These are phyloP conservation scores for Mucor saturninus DNA, from an alignment of 371 early-diverging fungal genomes.

Conservation along the genomic window DNA sequence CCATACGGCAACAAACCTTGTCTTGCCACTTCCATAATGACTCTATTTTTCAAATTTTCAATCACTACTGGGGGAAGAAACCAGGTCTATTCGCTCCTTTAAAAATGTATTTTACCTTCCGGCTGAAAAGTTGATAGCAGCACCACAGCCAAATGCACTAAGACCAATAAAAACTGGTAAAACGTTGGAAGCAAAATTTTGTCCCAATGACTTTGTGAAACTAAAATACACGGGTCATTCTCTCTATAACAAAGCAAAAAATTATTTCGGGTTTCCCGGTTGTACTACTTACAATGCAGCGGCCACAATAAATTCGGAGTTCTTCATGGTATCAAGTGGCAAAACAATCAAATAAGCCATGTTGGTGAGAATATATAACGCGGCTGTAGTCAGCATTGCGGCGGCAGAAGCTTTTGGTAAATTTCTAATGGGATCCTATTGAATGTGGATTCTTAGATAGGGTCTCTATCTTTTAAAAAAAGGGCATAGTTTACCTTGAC, in stretches of 20 bases:
- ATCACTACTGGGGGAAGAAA: background rate
- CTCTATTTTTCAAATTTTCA: conserved; percentile 10
- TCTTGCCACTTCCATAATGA: conserved; percentile 48
- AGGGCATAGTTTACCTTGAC: conserved; percentile 32
- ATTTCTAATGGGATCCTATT: conserved; percentile 45
- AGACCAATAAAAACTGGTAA: conserved; percentile 45
- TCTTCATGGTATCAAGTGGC: conserved; percentile 38
- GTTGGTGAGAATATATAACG: conserved; percentile 42
- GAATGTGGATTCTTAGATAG: too few relatives aligned
- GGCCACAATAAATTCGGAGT: conserved; percentile 45
- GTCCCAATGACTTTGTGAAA: conserved; percentile 43
- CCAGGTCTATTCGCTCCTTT: too few relatives aligned
- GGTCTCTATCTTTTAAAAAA: too few relatives aligned
- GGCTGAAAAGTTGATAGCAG: conserved; percentile 35
- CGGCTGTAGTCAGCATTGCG: conserved; percentile 34
- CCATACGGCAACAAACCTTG: conserved; percentile 50
- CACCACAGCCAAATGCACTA: conserved; percentile 45
- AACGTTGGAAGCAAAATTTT: conserved; percentile 40
- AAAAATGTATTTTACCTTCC: conserved; percentile 20
- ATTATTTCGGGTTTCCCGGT: too few relatives aligned
- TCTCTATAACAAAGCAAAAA: too few relatives aligned
- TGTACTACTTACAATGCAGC: conserved; percentile 41
- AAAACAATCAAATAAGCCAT: conserved; percentile 45
- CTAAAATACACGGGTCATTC: conserved; percentile 11
- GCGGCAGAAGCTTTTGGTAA: conserved; percentile 43